Percentiles rank a stretch among this genome's conserved stretches.
Evolutionary conservation across 2,329 filamentous ascomycete genomes (phyloP).

Genomic region (Colletotrichum musicola): DNA sequence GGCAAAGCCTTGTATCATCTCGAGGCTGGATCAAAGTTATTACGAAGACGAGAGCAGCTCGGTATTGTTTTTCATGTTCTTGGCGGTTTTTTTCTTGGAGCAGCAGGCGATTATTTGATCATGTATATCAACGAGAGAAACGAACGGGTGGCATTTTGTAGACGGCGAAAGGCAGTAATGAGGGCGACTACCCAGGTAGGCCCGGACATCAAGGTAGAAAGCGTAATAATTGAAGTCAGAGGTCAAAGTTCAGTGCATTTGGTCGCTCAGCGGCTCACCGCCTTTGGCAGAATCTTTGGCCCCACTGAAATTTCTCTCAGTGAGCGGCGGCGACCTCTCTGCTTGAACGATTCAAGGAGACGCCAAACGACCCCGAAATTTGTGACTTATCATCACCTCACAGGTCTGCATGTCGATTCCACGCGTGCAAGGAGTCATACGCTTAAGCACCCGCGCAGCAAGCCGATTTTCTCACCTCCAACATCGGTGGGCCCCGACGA

Average conservation of each 20-base stretch:
- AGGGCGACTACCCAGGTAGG: neutral
- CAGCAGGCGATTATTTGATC: neutral
- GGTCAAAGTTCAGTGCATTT: neutral
- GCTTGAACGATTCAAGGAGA: conserved; percentile 14
- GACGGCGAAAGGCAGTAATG: neutral
- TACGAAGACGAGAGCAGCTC: too few relatives aligned
- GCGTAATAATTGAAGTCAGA: neutral
- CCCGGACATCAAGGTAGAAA: neutral
- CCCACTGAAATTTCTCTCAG: conserved; percentile 41
- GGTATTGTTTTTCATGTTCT: neutral
- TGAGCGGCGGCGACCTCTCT: conserved; percentile 11
- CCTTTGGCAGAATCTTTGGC: conserved; percentile 35
- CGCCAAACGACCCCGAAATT: conserved; percentile 10
- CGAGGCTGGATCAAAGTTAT: too few relatives aligned
- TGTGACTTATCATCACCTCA: neutral
- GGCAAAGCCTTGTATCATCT: too few relatives aligned
- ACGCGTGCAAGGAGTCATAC: conserved; percentile 11
- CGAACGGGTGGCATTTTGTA: neutral
- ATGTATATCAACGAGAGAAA: conserved; percentile 5
- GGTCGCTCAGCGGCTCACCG: conserved; percentile 23
- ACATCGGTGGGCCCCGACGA: neutral
- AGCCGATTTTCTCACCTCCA: conserved; percentile 2
- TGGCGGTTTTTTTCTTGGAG: conserved; percentile 1
- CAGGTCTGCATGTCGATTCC: conserved; percentile 30
- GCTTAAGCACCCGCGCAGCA: conserved; percentile 28